Conservation (phyloP, 2,329 filamentous ascomycete species). For the Stylonectria norvegica region DNA sequence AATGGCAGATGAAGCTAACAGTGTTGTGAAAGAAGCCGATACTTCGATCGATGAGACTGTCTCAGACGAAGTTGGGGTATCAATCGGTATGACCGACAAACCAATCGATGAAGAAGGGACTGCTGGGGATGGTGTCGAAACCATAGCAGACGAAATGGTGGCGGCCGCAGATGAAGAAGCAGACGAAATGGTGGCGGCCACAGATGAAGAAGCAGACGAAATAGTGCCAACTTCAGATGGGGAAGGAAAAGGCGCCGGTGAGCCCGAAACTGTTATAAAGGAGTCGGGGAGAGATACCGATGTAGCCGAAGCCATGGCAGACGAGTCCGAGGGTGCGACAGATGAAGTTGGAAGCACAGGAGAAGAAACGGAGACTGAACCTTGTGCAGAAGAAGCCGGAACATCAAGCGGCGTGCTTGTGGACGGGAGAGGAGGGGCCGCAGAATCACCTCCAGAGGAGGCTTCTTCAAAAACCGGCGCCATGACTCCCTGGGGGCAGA, state of each 20-base stretch:
- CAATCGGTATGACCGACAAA: too few species aligned
- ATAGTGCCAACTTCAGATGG: too few species aligned
- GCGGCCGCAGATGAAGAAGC: not conserved
- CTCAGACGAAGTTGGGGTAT: too few species aligned
- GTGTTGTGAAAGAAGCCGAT: too few species aligned
- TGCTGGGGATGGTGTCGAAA: too few species aligned
- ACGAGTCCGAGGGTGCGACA: too few species aligned
- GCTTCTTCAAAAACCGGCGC: constrained; percentile 22
- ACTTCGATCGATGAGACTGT: too few species aligned
- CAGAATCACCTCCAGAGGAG: constrained; percentile 1
- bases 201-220: not conserved
- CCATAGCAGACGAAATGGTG: too few species aligned
- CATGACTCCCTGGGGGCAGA: constrained; percentile 13
- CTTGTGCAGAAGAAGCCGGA: constrained; percentile 3
- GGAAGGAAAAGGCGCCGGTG: not conserved
- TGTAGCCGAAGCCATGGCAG: too few species aligned
- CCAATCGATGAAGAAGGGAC: too few species aligned
- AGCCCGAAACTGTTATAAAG: not conserved
- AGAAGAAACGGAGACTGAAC: constrained; percentile 3
- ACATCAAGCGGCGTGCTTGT: not conserved
- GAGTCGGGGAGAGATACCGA: not conserved
- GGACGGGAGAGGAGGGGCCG: not conserved
- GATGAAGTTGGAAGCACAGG: too few species aligned
- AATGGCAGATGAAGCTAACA: too few species aligned
- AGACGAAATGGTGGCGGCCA: not conserved